Percentiles rank a stretch among this genome's conserved stretches.
phyloP scores from a whole-genome alignment of 1,284 basidiomycete species.

The Xerocomus nothofagi region DNA sequence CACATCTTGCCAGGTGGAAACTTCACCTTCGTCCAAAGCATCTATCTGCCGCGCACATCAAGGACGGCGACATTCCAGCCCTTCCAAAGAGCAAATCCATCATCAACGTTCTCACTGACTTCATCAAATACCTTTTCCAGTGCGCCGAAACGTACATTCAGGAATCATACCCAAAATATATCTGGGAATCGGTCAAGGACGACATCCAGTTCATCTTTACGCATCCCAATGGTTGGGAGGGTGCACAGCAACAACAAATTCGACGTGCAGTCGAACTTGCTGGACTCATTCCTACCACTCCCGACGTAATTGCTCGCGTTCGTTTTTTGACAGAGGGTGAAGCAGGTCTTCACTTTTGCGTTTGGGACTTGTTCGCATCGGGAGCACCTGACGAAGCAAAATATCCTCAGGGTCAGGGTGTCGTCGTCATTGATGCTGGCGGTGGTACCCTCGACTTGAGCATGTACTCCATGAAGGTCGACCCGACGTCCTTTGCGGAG shows the following conservation, averaged over 20 bases:
- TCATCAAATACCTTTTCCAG: constrained; percentile 45
- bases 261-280: constrained; percentile 36
- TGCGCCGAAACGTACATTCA: constrained; percentile 47
- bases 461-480: constrained; percentile 39
- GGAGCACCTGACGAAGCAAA: constrained; percentile 14
- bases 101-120: constrained; percentile 49
- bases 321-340: constrained; percentile 51
- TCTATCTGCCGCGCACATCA: constrained; percentile 24
- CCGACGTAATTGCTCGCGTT: constrained; percentile 31
- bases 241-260: constrained; percentile 39
- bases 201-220: constrained; percentile 38
- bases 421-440: constrained; percentile 54
- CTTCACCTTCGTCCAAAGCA: constrained; percentile 46
- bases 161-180: constrained; percentile 45
- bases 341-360: constrained; percentile 47
- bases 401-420: constrained; percentile 34
- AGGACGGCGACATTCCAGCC: constrained; percentile 36
- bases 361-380: constrained; percentile 37
- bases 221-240: constrained; percentile 46
- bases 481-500: constrained; percentile 35
- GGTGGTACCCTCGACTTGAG: constrained; percentile 56
- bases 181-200: constrained; percentile 36
- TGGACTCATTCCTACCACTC: constrained; percentile 26
- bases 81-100: constrained; percentile 46
- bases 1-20: constrained; percentile 50